A percentile compares a stretch with the other conserved stretches of the same genome.
Conservation (phyloP, 2,329 filamentous ascomycete genomes). For the Colletotrichum scovillei region DNA sequence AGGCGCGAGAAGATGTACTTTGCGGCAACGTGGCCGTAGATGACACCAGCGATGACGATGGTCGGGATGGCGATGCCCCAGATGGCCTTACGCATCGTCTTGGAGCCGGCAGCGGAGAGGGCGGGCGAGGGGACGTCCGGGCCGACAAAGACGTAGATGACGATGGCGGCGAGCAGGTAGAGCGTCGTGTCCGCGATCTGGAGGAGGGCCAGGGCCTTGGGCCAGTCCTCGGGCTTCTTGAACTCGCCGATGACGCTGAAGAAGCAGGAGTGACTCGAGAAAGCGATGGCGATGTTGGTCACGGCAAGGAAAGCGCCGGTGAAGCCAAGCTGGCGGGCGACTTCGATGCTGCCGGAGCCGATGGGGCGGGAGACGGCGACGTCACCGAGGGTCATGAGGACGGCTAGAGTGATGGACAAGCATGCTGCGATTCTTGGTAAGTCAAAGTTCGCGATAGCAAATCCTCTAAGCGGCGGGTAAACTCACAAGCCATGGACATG, state of each 20-base stretch:
- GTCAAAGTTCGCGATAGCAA: not conserved
- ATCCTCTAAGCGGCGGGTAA: not conserved
- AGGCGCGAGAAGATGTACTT: slow-evolving; percentile 75
- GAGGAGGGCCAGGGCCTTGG: slow-evolving; percentile 59
- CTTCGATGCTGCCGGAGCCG: slow-evolving; percentile 46
- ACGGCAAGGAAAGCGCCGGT: slow-evolving; percentile 66
- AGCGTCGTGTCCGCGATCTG: slow-evolving; percentile 69
- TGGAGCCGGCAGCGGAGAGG: slow-evolving; percentile 67
- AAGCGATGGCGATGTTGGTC: slow-evolving; percentile 75
- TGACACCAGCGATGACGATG: slow-evolving; percentile 77
- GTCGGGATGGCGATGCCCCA: slow-evolving; percentile 77
- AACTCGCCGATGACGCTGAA: slow-evolving; percentile 75
- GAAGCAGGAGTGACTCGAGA: slow-evolving; percentile 74
- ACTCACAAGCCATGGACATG: slow-evolving; percentile 66
- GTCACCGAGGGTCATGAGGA: slow-evolving; percentile 72
- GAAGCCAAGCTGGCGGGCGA: slow-evolving; percentile 54
- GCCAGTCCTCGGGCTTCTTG: slow-evolving; percentile 68
- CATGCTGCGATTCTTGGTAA: slow-evolving; percentile 53
- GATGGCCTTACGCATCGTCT: slow-evolving; percentile 69
- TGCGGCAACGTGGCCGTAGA: slow-evolving; percentile 74
- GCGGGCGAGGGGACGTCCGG: slow-evolving; percentile 72
- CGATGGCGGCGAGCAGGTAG: slow-evolving; percentile 72
- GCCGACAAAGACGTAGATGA: slow-evolving; percentile 77
- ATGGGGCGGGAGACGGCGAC: slow-evolving; percentile 61
- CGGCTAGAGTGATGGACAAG: slow-evolving; percentile 69